phyloP scores from a whole-genome alignment of 1,284 basidiomycete genomes.

The Pholiota adiposa region DNA sequence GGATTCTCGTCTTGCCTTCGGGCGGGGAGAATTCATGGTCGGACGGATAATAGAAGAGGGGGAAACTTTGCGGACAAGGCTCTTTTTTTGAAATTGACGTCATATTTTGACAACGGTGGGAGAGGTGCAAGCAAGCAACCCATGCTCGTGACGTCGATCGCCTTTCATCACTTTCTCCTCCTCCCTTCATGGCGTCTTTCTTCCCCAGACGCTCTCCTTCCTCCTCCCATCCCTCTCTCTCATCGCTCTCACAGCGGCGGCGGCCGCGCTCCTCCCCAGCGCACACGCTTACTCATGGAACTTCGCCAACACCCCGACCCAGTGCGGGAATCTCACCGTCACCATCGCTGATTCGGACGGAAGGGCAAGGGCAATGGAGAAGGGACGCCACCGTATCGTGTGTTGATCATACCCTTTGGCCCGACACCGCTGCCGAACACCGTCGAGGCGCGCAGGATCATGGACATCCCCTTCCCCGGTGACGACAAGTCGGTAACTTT shows the following conservation, averaged over 20 bases:
- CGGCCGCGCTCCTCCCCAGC: constrained; percentile 15
- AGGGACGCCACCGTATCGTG: constrained; percentile 65
- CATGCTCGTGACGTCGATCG: constrained; percentile 2
- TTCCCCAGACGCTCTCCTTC: no score
- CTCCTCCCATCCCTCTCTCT: background rate
- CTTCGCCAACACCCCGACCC: constrained; percentile 58
- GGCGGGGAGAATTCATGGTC: no score
- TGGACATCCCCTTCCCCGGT: constrained; percentile 55
- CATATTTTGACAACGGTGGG: no score
- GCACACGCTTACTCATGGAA: constrained; percentile 56
- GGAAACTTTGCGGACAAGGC: no score
- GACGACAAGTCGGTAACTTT: constrained; percentile 50
- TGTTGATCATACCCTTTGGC: constrained; percentile 70
- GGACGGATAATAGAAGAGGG: no score
- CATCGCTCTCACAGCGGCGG: constrained; percentile 12
- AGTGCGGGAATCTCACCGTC: constrained; percentile 67
- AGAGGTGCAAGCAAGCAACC: no score
- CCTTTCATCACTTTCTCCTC: background rate
- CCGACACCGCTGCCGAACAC: constrained; percentile 60
- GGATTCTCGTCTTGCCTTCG: no score
- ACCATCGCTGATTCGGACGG: constrained; percentile 49
- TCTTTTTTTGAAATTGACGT: no score
- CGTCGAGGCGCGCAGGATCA: constrained; percentile 66
- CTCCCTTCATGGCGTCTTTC: background rate
- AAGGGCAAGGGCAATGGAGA: constrained; percentile 27